phyloP scores from a whole-genome alignment of 176 grass and related monocot genomes.

The Echinochloa phyllopogon region DNA sequence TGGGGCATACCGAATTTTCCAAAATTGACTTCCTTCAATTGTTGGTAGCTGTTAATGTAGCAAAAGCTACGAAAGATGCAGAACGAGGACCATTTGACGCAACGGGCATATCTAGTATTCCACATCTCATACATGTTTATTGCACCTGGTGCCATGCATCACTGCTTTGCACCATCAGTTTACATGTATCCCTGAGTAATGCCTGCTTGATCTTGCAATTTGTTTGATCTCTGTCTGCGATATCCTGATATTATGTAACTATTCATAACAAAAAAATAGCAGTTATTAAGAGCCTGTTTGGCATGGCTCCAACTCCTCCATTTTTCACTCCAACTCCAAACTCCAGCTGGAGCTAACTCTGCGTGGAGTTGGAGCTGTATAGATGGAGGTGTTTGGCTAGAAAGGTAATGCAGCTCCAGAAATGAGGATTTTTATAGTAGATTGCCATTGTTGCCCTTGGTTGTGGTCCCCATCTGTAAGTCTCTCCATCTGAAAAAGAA shows the following conservation, averaged over 20 bases:
- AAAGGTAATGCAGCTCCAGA: too few relatives aligned
- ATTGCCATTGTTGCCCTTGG: too few relatives aligned
- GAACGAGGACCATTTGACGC: neutral
- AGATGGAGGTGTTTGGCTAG: too few relatives aligned
- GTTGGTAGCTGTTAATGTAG: neutral
- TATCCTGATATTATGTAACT: neutral
- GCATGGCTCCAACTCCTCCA: too few relatives aligned
- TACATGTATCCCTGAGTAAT: conserved; percentile 1
- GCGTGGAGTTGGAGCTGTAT: too few relatives aligned
- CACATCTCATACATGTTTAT: neutral
- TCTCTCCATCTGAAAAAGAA: too few relatives aligned
- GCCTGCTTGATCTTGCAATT: neutral
- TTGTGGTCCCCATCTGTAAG: too few relatives aligned
- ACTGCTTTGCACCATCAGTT: neutral
- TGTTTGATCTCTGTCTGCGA: conserved; percentile 15
- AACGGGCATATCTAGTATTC: neutral
- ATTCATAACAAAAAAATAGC: neutral
- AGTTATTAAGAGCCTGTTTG: too few relatives aligned
- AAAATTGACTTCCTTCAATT: neutral
- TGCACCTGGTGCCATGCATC: neutral
- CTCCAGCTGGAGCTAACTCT: too few relatives aligned
- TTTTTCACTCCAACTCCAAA: too few relatives aligned
- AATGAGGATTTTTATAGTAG: too few relatives aligned
- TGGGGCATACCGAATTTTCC: neutral
- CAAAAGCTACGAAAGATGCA: conserved; percentile 2